These are phyloP conservation scores for Chaetoceros muelleri DNA, from an alignment of 108 stramenopile species.

Conservation along the genomic window DNA sequence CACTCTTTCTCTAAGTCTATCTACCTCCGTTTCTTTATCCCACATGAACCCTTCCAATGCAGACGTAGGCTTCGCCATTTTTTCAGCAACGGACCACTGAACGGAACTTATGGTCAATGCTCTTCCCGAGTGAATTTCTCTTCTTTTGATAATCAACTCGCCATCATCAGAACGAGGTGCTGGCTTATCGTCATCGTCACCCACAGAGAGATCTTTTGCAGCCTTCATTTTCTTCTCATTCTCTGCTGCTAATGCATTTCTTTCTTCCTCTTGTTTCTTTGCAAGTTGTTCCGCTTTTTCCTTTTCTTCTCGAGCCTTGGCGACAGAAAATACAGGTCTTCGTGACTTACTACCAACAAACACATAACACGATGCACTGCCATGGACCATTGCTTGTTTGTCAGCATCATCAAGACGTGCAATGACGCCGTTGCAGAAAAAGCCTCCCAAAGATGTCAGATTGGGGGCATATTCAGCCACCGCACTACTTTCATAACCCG, in stretches of 20 bases:
- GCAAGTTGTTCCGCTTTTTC: constrained; percentile 23
- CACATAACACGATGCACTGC: constrained; percentile 58
- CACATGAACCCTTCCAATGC: constrained; percentile 79
- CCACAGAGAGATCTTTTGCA: constrained; percentile 8
- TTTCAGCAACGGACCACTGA: constrained; percentile 86
- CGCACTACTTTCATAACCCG: constrained; percentile 54
- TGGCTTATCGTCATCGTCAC: constrained; percentile 16
- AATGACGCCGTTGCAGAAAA: constrained; percentile 72
- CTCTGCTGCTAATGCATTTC: constrained; percentile 20
- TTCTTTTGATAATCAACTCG: constrained; percentile 59
- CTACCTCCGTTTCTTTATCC: constrained; percentile 87
- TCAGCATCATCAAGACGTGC: constrained; percentile 36
- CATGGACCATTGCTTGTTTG: constrained; percentile 34
- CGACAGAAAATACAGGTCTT: constrained; percentile 56
- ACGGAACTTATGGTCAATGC: constrained; percentile 70
- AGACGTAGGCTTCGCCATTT: constrained; percentile 58
- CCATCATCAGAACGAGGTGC: constrained; percentile 64
- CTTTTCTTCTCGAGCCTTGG: constrained; percentile 18
- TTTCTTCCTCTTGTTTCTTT: constrained; percentile 16
- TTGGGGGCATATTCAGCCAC: constrained; percentile 42
- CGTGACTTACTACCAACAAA: constrained; percentile 61
- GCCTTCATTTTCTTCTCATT: constrained; percentile 12
- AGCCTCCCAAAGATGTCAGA: constrained; percentile 50
- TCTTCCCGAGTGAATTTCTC: constrained; percentile 77
- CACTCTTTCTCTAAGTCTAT: constrained; percentile 68